phyloP scores from a whole-genome alignment of 192 early-diverging fungal species.

The Phycomyces blakesleeanus region DNA sequence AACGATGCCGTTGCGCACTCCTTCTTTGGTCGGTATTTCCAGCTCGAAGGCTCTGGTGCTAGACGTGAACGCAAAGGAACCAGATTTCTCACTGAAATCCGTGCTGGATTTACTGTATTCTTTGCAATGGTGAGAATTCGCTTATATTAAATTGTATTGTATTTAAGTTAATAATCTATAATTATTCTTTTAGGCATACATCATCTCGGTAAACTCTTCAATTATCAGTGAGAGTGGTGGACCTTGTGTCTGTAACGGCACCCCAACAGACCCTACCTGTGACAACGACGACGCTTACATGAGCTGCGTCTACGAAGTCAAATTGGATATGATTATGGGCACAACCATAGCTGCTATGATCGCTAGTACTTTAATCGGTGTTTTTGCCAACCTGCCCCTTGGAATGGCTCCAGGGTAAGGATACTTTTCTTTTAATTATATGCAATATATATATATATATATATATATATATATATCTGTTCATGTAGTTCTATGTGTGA shows the following conservation, averaged over 20 bases:
- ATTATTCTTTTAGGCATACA: slow-evolving; percentile 47
- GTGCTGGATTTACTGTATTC: slow-evolving; percentile 60
- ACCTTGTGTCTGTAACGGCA: slow-evolving; percentile 66
- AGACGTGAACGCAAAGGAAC: slow-evolving; percentile 56
- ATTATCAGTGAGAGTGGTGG: slow-evolving; percentile 78
- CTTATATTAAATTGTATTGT: not conserved
- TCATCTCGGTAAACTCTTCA: slow-evolving; percentile 68
- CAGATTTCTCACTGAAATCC: slow-evolving; percentile 61
- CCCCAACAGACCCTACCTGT: slow-evolving; percentile 50
- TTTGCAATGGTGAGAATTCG: slow-evolving; percentile 30
- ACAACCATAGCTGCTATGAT: slow-evolving; percentile 66
- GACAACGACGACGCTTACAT: slow-evolving; percentile 56
- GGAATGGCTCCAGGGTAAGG: slow-evolving; percentile 72
- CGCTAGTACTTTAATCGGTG: slow-evolving; percentile 62
- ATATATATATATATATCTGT: too few species aligned
- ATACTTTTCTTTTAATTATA: too few species aligned
- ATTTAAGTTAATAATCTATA: not conserved
- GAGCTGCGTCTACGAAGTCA: slow-evolving; percentile 56
- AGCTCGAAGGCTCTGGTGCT: slow-evolving; percentile 57
- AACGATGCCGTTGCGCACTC: slow-evolving; percentile 57
- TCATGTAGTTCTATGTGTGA: too few species aligned
- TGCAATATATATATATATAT: too few species aligned
- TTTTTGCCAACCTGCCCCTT: slow-evolving; percentile 72
- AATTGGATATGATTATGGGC: slow-evolving; percentile 70
- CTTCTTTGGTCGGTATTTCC: slow-evolving; percentile 56